A percentile compares a stretch with the other conserved stretches of the same genome.
These are phyloP conservation scores for Globisporangium iwayamae DNA, from an alignment of 352 stramenopile species.

Conservation along the genomic window DNA sequence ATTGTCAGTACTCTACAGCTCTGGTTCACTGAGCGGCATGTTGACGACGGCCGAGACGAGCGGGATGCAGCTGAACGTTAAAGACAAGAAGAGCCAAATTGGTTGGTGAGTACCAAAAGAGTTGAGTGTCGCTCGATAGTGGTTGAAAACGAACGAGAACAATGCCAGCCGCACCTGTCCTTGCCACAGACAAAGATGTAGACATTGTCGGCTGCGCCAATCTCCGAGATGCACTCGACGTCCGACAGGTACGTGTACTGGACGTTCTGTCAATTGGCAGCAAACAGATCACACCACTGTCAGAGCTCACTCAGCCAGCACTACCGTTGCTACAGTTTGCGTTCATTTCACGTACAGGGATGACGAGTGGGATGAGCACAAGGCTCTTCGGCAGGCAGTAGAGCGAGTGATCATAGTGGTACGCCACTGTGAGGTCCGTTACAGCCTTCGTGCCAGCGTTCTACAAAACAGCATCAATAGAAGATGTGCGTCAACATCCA, in stretches of 20 bases:
- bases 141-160: background rate
- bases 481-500: background rate
- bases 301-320: slow-evolving; percentile 5
- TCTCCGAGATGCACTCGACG: slow-evolving; percentile 69
- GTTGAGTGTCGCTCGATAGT: background rate
- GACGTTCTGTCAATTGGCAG: slow-evolving; percentile 41
- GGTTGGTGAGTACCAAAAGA: background rate
- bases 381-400: slow-evolving; percentile 70
- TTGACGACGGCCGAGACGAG: slow-evolving; percentile 78
- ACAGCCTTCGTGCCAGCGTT: slow-evolving; percentile 68
- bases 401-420: slow-evolving; percentile 76
- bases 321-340: background rate
- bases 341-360: slow-evolving; percentile 43
- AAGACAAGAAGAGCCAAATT: background rate
- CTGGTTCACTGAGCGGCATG: slow-evolving; percentile 76
- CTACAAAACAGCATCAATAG: slow-evolving; percentile 17
- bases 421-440: slow-evolving; percentile 59
- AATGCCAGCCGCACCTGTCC: slow-evolving; percentile 44
- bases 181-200: slow-evolving; percentile 84
- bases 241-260: slow-evolving; percentile 68
- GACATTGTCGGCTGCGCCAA: slow-evolving; percentile 64
- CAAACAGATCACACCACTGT: background rate
- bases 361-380: slow-evolving; percentile 57
- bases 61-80: slow-evolving; percentile 52
- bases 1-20: slow-evolving; percentile 27